These are phyloP conservation scores for Microglena sp. DNA, from an alignment of 139 green algal genomes.

Conservation along the genomic window DNA sequence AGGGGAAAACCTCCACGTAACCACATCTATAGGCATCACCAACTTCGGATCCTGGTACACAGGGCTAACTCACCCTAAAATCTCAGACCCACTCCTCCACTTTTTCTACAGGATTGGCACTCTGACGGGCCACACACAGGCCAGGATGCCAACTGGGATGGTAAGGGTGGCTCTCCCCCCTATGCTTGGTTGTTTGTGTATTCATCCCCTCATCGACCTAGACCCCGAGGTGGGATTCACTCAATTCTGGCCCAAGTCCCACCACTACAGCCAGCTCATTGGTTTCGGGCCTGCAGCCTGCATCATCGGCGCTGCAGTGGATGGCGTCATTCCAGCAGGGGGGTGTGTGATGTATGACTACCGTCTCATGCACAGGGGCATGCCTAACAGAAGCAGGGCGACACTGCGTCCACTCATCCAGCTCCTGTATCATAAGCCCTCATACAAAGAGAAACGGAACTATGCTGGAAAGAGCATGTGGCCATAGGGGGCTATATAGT, in stretches of 20 bases:
- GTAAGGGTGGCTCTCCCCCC: background rate
- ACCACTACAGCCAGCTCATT: conserved; percentile 1
- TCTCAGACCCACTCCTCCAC: no score
- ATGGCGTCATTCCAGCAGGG: conserved; percentile 7
- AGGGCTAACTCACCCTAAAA: no score
- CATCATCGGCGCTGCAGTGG: conserved; percentile 6
- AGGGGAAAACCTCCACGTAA: no score
- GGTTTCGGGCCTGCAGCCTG: conserved; percentile 13
- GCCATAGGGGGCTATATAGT: no score
- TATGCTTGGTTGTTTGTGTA: conserved; percentile 14
- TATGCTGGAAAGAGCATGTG: background rate
- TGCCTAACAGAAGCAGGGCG: conserved; percentile 6
- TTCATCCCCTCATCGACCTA: conserved; percentile 18
- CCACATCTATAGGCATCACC: no score
- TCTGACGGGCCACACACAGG: conserved; percentile 5
- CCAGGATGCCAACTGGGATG: background rate
- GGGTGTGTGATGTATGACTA: conserved; percentile 18
- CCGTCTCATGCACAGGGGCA: conserved; percentile 13
- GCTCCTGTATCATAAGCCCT: background rate
- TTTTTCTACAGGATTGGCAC: conserved; percentile 17
- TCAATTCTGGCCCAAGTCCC: conserved; percentile 18
- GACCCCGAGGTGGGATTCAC: conserved; percentile 10
- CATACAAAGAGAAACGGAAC: background rate
- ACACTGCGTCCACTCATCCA: background rate
- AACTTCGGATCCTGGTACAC: no score